Base-by-base conservation (phyloP, 495 filamentous ascomycete genomes). In the Aspergillus nidulans region DNA sequence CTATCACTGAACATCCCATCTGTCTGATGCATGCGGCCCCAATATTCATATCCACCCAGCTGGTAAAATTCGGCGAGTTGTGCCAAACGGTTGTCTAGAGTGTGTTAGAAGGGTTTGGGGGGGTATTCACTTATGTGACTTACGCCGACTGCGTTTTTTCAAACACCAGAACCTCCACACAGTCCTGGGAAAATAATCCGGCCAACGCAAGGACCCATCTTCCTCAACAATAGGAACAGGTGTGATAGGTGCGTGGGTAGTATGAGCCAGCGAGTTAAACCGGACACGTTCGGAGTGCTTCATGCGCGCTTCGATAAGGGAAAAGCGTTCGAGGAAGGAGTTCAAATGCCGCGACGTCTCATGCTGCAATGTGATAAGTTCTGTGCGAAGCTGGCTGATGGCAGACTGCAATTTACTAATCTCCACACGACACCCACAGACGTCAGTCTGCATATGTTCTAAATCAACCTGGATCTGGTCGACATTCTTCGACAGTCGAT, bases 161-260 rank as follows among this genome's bases (percentile, higher is more conserved):
- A 75, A 49, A 30, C 69, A 71, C 72, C 72, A 75, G 48, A 75
- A 75, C 39, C 69, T 64, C 70, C 70, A 75, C 19, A 75, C 69
- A 0, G 72, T 72, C 18, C 65, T 59, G 10, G 72, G 72, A 47
- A 75, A 75, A 46, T 70, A 72, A 28, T 68, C 49, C 10, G 72
- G 72, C 63, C 67, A 73, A 43, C 65, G 59, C 26, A 75, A 51
- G 6, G 65, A 52, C 15, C 72, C 72, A 52, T 73, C 66, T 6
- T 66, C 66, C 39, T 64, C 55, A 28, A 73, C 62, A 28, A 69
- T 52, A 0, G 72, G 72, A 3, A 75, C 69, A n/a, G 69, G 60
- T 7, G 61, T 72, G 44, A 75, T 70, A 13, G 67, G 67, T 15
- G 72, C 72, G 38, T 71, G 65, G 2, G 65, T 59, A 8, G 70